Evolutionary conservation across 2,329 filamentous ascomycete species (phyloP).

Genomic region (Cladophialophora yegresii): DNA sequence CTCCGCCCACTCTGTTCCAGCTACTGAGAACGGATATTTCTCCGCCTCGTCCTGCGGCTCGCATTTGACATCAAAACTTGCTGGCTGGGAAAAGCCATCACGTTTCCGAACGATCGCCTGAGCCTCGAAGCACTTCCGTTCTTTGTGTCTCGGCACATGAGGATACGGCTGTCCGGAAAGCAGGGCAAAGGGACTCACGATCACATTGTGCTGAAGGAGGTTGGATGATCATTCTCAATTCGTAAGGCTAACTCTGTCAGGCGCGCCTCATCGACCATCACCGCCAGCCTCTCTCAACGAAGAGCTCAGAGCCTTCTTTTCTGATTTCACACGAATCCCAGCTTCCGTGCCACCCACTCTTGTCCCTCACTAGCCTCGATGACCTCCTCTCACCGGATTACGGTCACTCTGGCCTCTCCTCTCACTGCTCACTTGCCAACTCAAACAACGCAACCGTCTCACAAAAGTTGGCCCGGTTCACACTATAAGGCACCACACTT

Average conservation of each 20-base stretch:
- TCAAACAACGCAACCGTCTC: constrained; percentile 34
- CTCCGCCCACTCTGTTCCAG: neutral
- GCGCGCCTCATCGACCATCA: neutral
- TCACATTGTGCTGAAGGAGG: neutral
- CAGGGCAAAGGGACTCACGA: neutral
- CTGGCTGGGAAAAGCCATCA: neutral
- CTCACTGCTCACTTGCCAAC: constrained; percentile 25
- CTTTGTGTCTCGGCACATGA: neutral
- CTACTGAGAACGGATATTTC: neutral
- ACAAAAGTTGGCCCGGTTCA: constrained; percentile 33
- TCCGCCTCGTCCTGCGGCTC: neutral
- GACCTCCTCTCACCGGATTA: neutral
- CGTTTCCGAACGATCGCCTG: neutral
- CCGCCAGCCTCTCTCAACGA: neutral
- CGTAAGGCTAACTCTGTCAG: neutral
- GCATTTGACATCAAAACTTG: neutral
- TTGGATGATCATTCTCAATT: neutral
- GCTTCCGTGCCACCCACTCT: neutral
- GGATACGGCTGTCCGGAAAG: neutral
- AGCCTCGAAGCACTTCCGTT: neutral
- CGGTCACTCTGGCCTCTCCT: neutral
- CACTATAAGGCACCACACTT: constrained; percentile 31
- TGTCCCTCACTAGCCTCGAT: neutral
- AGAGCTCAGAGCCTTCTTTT: neutral
- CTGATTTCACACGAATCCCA: neutral